phyloP scores from a whole-genome alignment of 2,329 filamentous ascomycete genomes.

The Apiospora marii region DNA sequence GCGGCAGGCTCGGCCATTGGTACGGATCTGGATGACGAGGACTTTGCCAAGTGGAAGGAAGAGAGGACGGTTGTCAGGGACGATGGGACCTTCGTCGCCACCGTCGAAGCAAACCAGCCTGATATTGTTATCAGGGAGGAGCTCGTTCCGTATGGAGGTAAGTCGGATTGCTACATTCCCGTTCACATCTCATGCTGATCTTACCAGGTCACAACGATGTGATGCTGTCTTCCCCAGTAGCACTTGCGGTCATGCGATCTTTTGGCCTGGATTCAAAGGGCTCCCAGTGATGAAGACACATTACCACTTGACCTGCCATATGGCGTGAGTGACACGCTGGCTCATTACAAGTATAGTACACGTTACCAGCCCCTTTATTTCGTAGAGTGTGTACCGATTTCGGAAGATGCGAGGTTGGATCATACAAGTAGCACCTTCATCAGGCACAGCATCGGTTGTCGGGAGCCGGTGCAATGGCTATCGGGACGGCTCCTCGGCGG shows the following conservation, averaged over 20 bases:
- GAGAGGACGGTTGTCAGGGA: conserved; percentile 52
- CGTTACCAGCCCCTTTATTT: too few species aligned
- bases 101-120: conserved; percentile 50
- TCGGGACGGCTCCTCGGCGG: conserved; percentile 12
- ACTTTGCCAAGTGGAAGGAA: conserved; percentile 55
- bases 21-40: conserved; percentile 44
- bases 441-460: background rate
- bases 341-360: too few species aligned
- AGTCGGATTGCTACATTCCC: conserved; percentile 36
- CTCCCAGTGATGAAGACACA: background rate
- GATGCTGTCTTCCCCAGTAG: conserved; percentile 69
- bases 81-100: conserved; percentile 56
- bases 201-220: conserved; percentile 72
- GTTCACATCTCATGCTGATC: conserved; percentile 30
- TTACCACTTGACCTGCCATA: background rate
- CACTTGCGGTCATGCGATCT: conserved; percentile 69
- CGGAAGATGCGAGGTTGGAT: conserved; percentile 9
- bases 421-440: background rate
- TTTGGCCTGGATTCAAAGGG: conserved; percentile 53
- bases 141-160: conserved; percentile 62
- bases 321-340: background rate
- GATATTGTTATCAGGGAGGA: conserved; percentile 62
- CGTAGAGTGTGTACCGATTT: conserved; percentile 1
- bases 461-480: conserved; percentile 1
- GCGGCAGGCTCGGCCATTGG: conserved; percentile 61